These are phyloP conservation scores for Meyerozyma guilliermondii DNA, from an alignment of 1,139 yeast species.

Conservation along the genomic window DNA sequence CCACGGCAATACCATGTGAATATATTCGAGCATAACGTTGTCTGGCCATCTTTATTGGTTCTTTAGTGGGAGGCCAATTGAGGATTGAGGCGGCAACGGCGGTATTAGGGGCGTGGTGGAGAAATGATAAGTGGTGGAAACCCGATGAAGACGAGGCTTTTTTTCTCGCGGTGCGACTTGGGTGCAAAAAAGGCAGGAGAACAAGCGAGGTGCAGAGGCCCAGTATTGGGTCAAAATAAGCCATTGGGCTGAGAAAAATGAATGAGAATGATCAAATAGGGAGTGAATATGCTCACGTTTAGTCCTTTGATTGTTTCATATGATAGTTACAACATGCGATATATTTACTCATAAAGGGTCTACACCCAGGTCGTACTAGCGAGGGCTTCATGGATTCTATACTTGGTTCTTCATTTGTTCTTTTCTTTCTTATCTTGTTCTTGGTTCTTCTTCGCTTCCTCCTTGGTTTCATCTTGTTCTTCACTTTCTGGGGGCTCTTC, in stretches of 20 bases:
- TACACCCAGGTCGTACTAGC: background rate
- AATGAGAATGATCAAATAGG: too few species aligned
- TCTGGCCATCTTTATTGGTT: background rate
- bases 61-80: background rate
- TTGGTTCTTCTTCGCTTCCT: background rate
- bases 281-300: too few species aligned
- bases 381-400: background rate
- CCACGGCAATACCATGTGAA: background rate
- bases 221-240: background rate
- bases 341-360: background rate
- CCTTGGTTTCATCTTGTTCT: too few species aligned
- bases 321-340: background rate
- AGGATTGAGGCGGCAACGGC: background rate
- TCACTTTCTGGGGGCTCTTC: conserved; percentile 5
- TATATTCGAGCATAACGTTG: background rate
- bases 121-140: background rate
- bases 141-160: background rate
- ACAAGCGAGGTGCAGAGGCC: background rate
- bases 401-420: too few species aligned
- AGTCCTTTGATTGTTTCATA: too few species aligned
- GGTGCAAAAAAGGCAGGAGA: background rate
- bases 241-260: background rate
- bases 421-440: background rate
- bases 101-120: background rate
- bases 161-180: conserved; percentile 1